Conservation (phyloP, 176 grass and related monocot genomes). For the Avena insularis region DNA sequence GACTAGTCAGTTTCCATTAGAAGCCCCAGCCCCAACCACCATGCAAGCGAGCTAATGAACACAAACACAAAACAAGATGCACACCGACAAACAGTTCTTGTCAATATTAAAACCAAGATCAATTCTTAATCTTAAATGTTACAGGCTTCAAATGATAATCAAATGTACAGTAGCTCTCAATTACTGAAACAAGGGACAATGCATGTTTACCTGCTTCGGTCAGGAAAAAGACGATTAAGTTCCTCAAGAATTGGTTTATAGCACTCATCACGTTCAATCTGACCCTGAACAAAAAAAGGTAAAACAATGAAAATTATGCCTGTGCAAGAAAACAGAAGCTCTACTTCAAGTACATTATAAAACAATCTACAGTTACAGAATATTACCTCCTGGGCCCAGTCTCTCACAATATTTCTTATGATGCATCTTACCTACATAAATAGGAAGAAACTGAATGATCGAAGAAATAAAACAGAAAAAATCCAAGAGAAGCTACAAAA, state of each 20-base stretch:
- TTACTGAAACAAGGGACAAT: constrained; percentile 28
- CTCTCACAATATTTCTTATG: constrained; percentile 95
- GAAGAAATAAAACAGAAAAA: constrained; percentile 19
- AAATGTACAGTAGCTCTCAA: background rate
- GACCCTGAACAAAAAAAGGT: constrained; percentile 61
- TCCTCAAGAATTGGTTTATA: constrained; percentile 96
- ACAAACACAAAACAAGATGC: constrained; percentile 23
- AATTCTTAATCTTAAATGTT: constrained; percentile 4
- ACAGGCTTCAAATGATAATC: background rate
- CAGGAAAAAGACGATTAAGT: constrained; percentile 85
- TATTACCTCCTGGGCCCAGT: constrained; percentile 94
- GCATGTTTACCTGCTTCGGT: constrained; percentile 60
- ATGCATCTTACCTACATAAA: constrained; percentile 92
- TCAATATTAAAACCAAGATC: constrained; percentile 5
- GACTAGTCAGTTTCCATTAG: background rate
- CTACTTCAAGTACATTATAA: constrained; percentile 20
- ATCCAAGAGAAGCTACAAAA: background rate
- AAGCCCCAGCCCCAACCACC: background rate
- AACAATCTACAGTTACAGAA: constrained; percentile 20
- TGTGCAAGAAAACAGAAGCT: constrained; percentile 5
- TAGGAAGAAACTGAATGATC: constrained; percentile 31
- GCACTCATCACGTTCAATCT: constrained; percentile 92
- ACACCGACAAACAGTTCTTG: background rate
- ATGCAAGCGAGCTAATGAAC: constrained; percentile 25
- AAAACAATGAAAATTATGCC: constrained; percentile 35